Evolutionary conservation across 1,139 yeast species (phyloP), one percentile per base, ranked within the genome.

Genomic region (Trichomonascaceae sp.): DNA sequence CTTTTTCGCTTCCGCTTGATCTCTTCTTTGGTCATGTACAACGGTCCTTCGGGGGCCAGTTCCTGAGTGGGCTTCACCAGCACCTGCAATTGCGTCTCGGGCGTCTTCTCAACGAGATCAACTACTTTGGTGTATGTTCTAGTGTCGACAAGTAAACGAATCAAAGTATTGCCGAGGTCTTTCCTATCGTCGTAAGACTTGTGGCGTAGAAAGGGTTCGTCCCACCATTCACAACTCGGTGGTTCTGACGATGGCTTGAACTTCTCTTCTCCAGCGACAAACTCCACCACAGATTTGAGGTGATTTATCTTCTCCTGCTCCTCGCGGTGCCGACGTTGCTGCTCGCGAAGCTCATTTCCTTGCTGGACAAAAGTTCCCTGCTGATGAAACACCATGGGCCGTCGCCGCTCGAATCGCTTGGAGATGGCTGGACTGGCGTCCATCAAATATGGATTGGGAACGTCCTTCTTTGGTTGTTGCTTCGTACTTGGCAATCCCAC

Each of bases 181-280:
- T n/a, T n/a, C n/a, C n/a, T n/a, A n/a, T n/a, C n/a, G n/a, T n/a
- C 53, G 35, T 62, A 61, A 22, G 47, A 44, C 17, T 48, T 36
- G 22, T 56, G 64, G 28, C 54, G 53, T 8, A 35, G 30, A 16
- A 54, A 30, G 2, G 62, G 66, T 6, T 60, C 55, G 53, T 82
- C 93, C 94, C 94, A 82, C 93, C 93, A 81, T 52, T 81, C 93
- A 2, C 73, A 58, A 9, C 41, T 43, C 0, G 89, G 89, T 0
- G 85, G 85, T 16, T 37, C 48, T 20, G 23, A 11, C 2, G 48
- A 54, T 0, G 62, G 60, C 36, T 57, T 55, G 48, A 66, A 78
- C 6, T 53, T 46, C 3, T 68, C 65, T 45, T 78, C 92, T 2
- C 72, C 76, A 0, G 67, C 41, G 2, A 50, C 47, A 15, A 59